These are phyloP conservation scores for Pulveroboletus sp. DNA, from an alignment of 768 basidiomycete species.

Conservation along the genomic window DNA sequence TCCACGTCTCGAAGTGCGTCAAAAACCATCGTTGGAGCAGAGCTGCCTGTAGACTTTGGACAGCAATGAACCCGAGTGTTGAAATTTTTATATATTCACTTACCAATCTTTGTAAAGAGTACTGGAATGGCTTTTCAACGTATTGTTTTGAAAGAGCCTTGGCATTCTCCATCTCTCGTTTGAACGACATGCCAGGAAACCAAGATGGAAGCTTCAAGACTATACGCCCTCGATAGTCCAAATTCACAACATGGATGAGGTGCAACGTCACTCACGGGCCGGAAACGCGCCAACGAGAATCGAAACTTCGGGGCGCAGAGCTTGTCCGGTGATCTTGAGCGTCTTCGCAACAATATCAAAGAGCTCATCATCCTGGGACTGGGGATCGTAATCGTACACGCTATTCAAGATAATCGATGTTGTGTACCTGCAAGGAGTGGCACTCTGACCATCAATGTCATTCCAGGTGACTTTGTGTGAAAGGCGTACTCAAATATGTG, in stretches of 20 bases:
- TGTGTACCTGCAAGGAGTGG: slow-evolving; percentile 10
- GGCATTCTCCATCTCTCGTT: slow-evolving; percentile 15
- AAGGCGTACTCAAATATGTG: slow-evolving; percentile 32
- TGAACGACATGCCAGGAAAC: slow-evolving; percentile 24
- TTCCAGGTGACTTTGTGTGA: neutral
- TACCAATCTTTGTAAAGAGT: slow-evolving; percentile 18
- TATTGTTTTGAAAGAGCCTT: slow-evolving; percentile 15
- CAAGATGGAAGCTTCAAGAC: slow-evolving; percentile 21
- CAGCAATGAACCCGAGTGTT: neutral
- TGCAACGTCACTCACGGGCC: slow-evolving; percentile 5
- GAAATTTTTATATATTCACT: neutral
- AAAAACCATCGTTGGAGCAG: slow-evolving; percentile 14
- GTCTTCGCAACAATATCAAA: slow-evolving; percentile 5
- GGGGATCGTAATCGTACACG: slow-evolving; percentile 18
- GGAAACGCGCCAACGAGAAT: slow-evolving; percentile 17
- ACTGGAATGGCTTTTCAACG: slow-evolving; percentile 12
- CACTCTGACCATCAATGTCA: neutral
- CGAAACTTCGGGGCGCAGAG: slow-evolving; percentile 16
- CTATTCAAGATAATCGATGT: slow-evolving; percentile 18
- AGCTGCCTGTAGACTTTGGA: slow-evolving; percentile 6
- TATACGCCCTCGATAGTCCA: neutral
- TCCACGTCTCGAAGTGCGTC: slow-evolving; percentile 14
- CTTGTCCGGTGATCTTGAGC: slow-evolving; percentile 3
- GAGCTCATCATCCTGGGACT: slow-evolving; percentile 13
- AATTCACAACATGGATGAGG: neutral